Evolutionary conservation across 164 flowering plant species (phyloP).

Genomic region (Magnolia kwangsiensis): DNA sequence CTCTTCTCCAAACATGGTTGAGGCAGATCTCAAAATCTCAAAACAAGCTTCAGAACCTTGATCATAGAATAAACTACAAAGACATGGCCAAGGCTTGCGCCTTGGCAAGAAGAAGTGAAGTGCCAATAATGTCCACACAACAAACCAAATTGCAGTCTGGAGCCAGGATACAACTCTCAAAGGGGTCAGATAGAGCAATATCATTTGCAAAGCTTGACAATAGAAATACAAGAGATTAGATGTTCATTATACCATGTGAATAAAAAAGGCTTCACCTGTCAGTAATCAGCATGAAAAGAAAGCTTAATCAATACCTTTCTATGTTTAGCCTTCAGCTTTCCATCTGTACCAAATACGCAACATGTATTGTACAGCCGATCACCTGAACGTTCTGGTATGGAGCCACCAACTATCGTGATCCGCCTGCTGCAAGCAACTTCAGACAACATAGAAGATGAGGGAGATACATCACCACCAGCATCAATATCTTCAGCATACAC

Average conservation of each 20-base stretch:
- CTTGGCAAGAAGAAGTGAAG: too few species aligned
- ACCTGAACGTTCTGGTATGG: slow-evolving; percentile 83
- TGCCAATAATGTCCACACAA: too few species aligned
- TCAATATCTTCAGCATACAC: slow-evolving; percentile 92
- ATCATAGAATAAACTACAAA: too few species aligned
- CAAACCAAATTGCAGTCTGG: too few species aligned
- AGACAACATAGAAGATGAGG: slow-evolving; percentile 87
- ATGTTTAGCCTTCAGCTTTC: slow-evolving; percentile 82
- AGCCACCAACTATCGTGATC: slow-evolving; percentile 91
- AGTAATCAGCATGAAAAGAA: background rate
- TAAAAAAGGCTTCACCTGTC: background rate
- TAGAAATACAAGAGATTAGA: background rate
- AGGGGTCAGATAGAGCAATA: background rate
- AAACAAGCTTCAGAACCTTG: too few species aligned
- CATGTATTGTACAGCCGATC: slow-evolving; percentile 81
- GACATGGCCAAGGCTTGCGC: too few species aligned
- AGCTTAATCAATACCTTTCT: slow-evolving; percentile 55
- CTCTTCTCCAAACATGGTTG: too few species aligned
- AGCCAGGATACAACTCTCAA: too few species aligned
- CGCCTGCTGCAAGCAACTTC: slow-evolving; percentile 58
- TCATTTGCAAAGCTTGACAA: background rate
- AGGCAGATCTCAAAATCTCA: too few species aligned
- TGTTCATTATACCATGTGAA: background rate
- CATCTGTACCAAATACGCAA: slow-evolving; percentile 84
- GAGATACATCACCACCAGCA: slow-evolving; percentile 81